Percentiles rank a stretch among this genome's conserved stretches.
phyloP scores from a whole-genome alignment of 306 rosid species.

The Senna tora region DNA sequence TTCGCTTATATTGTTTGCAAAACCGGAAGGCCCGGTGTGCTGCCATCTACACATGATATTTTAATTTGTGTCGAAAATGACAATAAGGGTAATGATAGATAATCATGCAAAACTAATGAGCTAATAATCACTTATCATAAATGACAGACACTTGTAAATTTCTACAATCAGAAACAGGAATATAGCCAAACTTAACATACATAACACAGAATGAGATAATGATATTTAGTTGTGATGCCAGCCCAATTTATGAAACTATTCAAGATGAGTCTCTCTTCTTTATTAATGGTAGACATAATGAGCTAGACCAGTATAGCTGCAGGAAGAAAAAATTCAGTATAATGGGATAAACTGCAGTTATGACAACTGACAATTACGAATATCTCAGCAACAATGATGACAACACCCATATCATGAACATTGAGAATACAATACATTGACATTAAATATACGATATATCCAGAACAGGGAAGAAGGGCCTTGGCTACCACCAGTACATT shows the following conservation, averaged over 20 bases:
- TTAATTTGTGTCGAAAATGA: neutral
- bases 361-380: neutral
- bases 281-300: neutral
- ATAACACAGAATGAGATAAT: neutral
- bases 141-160: neutral
- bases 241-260: neutral
- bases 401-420: neutral
- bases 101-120: neutral
- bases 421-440: neutral
- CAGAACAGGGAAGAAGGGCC: neutral
- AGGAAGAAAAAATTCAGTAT: neutral
- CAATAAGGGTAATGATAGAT: neutral
- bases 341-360: neutral
- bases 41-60: conserved; percentile 71
- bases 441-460: neutral
- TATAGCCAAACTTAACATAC: neutral
- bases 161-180: neutral
- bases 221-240: neutral
- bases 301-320: neutral
- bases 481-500: neutral
- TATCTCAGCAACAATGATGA: neutral
- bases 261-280: neutral
- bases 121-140: neutral
- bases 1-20: conserved; percentile 93
- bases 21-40: conserved; percentile 99